Evolutionary conservation across 2,329 filamentous ascomycete genomes (phyloP).

Genomic region (Colletotrichum orchidophilum): DNA sequence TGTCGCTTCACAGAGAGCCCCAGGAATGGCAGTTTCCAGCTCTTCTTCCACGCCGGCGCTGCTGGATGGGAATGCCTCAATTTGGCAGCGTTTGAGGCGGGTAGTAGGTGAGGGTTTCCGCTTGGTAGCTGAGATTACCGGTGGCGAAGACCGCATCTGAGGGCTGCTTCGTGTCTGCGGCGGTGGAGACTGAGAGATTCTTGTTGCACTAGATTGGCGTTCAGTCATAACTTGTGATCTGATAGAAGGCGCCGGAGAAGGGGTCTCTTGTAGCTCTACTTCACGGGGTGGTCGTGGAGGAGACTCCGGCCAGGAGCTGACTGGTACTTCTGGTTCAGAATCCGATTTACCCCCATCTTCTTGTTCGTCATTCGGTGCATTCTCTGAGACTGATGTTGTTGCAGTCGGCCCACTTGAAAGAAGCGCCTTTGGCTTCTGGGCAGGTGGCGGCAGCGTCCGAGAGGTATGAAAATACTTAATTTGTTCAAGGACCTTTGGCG

Average conservation of each 20-base stretch:
- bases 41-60: slow-evolving; percentile 45
- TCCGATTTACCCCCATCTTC: background rate
- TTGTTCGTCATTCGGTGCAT: background rate
- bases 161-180: slow-evolving; percentile 20
- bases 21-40: slow-evolving; percentile 47
- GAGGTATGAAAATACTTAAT: slow-evolving; percentile 37
- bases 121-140: background rate
- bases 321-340: background rate
- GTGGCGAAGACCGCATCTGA: slow-evolving; percentile 7
- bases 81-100: slow-evolving; percentile 12
- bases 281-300: slow-evolving; percentile 19
- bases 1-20: slow-evolving; percentile 36
- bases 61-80: slow-evolving; percentile 27
- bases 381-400: background rate
- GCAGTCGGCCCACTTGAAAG: background rate
- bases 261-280: background rate
- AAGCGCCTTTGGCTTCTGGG: slow-evolving; percentile 16
- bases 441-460: slow-evolving; percentile 26
- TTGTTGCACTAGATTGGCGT: background rate
- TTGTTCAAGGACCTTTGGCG: slow-evolving; percentile 46
- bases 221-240: slow-evolving; percentile 20
- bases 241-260: slow-evolving; percentile 19
- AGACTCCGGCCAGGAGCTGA: slow-evolving; percentile 38
- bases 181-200: slow-evolving; percentile 28
- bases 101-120: background rate